phyloP scores from a whole-genome alignment of 257 asterid species.

The Petunia secreta region DNA sequence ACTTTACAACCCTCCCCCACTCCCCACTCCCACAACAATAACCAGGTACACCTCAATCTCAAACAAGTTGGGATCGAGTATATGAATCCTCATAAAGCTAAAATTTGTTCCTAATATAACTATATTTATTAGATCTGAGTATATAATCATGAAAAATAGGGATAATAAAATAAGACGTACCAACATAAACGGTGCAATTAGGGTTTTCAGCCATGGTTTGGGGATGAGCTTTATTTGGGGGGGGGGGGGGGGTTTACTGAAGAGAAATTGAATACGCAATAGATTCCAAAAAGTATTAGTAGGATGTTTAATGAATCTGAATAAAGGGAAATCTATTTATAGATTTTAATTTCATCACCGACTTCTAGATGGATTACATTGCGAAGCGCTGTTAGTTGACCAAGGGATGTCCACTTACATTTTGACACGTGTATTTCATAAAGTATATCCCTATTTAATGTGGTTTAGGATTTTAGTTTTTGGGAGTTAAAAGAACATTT shows the following conservation, averaged over 20 bases:
- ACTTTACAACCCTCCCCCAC: no score
- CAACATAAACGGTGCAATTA: conserved; percentile 60
- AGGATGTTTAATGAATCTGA: background rate
- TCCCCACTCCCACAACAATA: no score
- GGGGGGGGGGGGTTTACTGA: background rate
- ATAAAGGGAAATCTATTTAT: background rate
- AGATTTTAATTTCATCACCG: background rate
- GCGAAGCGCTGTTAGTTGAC: no score
- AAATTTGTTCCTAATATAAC: background rate
- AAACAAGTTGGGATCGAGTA: background rate
- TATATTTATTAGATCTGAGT: background rate
- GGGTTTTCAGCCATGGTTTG: conserved; percentile 58
- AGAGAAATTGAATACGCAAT: background rate
- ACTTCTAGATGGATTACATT: background rate
- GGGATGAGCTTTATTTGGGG: no score
- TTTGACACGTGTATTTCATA: no score
- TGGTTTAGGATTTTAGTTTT: no score
- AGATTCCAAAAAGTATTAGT: conserved; percentile 9
- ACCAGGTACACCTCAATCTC: background rate
- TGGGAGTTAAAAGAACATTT: no score
- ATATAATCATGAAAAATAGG: background rate
- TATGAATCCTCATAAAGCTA: background rate
- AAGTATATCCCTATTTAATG: no score
- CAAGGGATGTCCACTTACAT: no score
- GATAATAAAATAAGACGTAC: conserved; percentile 38